Conservation (phyloP, 1,284 basidiomycete species). For the Papiliotrema laurentii region DNA sequence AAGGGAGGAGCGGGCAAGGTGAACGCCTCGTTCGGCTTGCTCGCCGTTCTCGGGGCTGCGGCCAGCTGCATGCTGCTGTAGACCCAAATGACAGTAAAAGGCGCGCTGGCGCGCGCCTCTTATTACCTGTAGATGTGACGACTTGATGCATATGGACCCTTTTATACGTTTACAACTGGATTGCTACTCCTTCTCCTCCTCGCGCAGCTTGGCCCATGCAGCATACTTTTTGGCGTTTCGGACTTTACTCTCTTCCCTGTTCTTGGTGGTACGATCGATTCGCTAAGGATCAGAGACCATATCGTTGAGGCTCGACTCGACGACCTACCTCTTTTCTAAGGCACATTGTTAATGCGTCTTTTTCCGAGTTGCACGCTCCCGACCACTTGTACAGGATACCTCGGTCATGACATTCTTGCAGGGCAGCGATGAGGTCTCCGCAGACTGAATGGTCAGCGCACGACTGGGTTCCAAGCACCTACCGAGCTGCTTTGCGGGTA, state of each 20-base stretch:
- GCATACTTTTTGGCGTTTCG: slow-evolving; percentile 47
- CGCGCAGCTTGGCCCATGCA: slow-evolving; percentile 36
- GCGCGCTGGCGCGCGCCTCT: too few species aligned
- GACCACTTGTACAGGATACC: slow-evolving; percentile 26
- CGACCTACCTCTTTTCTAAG: slow-evolving; percentile 65
- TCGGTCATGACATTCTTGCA: slow-evolving; percentile 41
- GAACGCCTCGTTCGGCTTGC: too few species aligned
- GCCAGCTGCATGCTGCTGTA: neutral
- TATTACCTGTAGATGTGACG: too few species aligned
- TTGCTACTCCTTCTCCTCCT: slow-evolving; percentile 12
- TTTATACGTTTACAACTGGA: neutral
- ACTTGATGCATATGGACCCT: neutral
- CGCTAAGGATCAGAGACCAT: slow-evolving; percentile 51
- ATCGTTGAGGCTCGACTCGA: neutral
- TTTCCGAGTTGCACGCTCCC: slow-evolving; percentile 62
- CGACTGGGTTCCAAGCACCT: slow-evolving; percentile 4
- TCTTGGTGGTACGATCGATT: slow-evolving; percentile 61
- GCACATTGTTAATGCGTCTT: slow-evolving; percentile 67
- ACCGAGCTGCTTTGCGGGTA: slow-evolving; percentile 40
- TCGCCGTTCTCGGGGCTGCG: too few species aligned
- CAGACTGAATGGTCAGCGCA: slow-evolving; percentile 26
- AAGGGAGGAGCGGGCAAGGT: neutral
- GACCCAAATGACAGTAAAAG: too few species aligned
- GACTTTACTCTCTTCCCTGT: slow-evolving; percentile 63
- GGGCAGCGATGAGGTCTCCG: slow-evolving; percentile 40